Evolutionary conservation across 495 filamentous ascomycete species (phyloP).

Genomic region (Xylaria cubensis): DNA sequence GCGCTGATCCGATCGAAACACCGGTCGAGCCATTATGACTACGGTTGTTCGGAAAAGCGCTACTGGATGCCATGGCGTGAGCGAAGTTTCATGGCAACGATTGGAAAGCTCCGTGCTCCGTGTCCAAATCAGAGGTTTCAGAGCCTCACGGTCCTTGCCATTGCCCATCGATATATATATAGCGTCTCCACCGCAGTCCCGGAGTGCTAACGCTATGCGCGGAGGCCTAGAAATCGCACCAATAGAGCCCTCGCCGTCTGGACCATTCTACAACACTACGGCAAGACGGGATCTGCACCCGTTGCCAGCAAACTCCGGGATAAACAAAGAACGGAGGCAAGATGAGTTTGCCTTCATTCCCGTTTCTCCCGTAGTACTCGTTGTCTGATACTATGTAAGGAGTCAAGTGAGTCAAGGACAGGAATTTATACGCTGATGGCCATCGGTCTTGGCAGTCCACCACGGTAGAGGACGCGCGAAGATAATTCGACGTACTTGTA

Average conservation of each 20-base stretch:
- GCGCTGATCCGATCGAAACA: neutral
- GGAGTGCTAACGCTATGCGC: neutral
- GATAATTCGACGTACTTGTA: neutral
- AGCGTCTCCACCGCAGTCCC: conserved; percentile 29
- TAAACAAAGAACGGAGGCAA: neutral
- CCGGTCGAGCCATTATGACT: neutral
- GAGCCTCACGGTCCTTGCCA: conserved; percentile 1
- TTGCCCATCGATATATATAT: neutral
- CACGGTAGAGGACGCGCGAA: neutral
- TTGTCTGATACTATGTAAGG: neutral
- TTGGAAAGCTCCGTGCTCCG: conserved; percentile 26
- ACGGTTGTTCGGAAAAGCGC: neutral
- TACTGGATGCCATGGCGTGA: neutral
- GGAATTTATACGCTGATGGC: neutral
- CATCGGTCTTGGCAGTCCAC: neutral
- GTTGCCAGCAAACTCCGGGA: neutral
- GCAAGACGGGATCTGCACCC: conserved; percentile 23
- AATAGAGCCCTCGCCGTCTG: conserved; percentile 3
- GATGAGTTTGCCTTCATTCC: neutral
- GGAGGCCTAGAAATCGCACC: conserved; percentile 22
- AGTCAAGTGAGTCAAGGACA: neutral
- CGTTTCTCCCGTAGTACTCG: neutral
- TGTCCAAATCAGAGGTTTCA: conserved; percentile 25
- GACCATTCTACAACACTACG: conserved; percentile 4
- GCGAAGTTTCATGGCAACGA: neutral